phyloP scores from a whole-genome alignment of 345 rosid genomes.

The Melastoma malabathricum region DNA sequence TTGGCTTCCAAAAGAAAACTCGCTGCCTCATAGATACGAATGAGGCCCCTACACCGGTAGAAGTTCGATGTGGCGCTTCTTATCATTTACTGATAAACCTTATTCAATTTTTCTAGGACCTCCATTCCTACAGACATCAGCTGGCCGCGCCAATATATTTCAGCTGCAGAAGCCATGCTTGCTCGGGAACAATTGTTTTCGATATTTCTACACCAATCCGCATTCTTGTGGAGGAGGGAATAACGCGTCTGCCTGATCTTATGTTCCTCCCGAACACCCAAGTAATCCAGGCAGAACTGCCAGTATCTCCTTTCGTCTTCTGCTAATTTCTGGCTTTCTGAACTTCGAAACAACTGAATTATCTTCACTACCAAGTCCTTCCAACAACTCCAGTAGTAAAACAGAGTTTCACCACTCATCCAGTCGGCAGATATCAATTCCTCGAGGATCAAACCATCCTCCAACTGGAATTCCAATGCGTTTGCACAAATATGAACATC shows the following conservation, averaged over 20 bases:
- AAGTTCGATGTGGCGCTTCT: constrained; percentile 12
- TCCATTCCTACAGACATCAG: constrained; percentile 22
- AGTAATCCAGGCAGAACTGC: constrained; percentile 33
- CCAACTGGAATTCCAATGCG: constrained; percentile 15
- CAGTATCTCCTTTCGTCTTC: constrained; percentile 7
- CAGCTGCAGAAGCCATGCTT: constrained; percentile 16
- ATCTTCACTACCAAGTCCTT: constrained; percentile 17
- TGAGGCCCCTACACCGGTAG: constrained; percentile 11
- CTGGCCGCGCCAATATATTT: constrained; percentile 22
- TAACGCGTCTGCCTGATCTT: constrained; percentile 6
- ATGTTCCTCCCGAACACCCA: constrained; percentile 24
- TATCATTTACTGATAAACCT: constrained; percentile 1
- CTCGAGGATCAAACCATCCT: constrained; percentile 12
- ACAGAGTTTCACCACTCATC: constrained; percentile 21
- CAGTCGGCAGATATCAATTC: constrained; percentile 1
- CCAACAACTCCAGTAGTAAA: constrained; percentile 37
- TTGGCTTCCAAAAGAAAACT: constrained; percentile 16
- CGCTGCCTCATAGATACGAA: constrained; percentile 17
- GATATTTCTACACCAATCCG: constrained; percentile 21
- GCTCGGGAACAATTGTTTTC: background rate
- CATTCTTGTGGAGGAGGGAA: constrained; percentile 20
- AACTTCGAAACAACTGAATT: constrained; percentile 8
- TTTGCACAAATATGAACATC: constrained; percentile 16
- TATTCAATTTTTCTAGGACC: constrained; percentile 21
- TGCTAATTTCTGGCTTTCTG: background rate